These are phyloP conservation scores for Ocimum tenuiflorum DNA, from an alignment of 257 asterid species.

Conservation along the genomic window DNA sequence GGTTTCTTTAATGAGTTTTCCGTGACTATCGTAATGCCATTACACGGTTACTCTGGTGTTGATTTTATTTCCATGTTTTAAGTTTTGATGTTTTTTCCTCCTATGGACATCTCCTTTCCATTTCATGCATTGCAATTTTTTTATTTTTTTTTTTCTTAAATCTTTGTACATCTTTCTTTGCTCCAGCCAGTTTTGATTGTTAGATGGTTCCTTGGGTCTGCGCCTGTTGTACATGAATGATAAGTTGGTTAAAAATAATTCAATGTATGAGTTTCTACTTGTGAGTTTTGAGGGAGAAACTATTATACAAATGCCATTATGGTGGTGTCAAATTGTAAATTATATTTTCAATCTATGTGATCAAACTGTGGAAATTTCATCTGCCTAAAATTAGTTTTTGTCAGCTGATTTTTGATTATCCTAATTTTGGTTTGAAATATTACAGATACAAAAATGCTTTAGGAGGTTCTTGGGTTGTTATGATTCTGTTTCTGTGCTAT, in stretches of 20 bases:
- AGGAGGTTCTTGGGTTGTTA: conserved; percentile 88
- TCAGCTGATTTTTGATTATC: conserved; percentile 4
- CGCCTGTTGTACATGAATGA: neutral
- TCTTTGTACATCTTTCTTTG: neutral
- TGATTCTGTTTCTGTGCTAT: conserved; percentile 59
- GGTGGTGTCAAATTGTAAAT: neutral
- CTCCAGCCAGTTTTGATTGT: neutral
- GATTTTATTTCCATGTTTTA: neutral
- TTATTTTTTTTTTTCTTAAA: too few relatives aligned
- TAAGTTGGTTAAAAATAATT: neutral
- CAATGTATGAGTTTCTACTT: neutral
- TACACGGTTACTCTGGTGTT: neutral
- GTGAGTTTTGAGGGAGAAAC: neutral
- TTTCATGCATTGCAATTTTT: neutral
- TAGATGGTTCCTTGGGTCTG: neutral
- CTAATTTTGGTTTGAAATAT: conserved; percentile 15
- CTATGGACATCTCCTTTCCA: neutral
- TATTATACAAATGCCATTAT: neutral
- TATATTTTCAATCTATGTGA: neutral
- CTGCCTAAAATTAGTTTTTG: neutral
- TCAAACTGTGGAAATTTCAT: neutral
- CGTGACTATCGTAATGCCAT: neutral
- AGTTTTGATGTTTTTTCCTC: neutral
- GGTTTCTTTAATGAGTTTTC: neutral
- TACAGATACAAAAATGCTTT: conserved; percentile 81